A percentile compares a stretch with the other conserved stretches of the same genome.
phyloP scores from a whole-genome alignment of 202 grass and related monocot species.

The Elaeis oleifera region DNA sequence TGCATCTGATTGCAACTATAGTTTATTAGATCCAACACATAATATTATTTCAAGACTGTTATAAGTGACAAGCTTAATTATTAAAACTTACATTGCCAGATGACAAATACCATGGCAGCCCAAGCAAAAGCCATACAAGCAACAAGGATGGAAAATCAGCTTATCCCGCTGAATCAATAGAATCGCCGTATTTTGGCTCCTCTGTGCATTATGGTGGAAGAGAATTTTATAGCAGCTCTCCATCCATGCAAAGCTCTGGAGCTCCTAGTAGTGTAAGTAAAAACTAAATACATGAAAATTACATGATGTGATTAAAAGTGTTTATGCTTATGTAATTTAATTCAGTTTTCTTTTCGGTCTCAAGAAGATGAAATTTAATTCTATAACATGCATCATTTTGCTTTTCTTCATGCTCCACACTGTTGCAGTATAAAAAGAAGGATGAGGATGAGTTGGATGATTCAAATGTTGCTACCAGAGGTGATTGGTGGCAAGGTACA shows the following conservation, averaged over 20 bases:
- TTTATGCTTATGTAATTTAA: too few relatives aligned
- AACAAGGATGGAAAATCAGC: conserved; percentile 10
- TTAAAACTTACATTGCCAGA: background rate
- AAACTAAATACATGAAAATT: too few relatives aligned
- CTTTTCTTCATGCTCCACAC: too few relatives aligned
- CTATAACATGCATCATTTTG: too few relatives aligned
- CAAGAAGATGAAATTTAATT: too few relatives aligned
- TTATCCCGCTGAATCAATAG: conserved; percentile 8
- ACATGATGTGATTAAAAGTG: too few relatives aligned
- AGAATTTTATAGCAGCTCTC: conserved; percentile 31
- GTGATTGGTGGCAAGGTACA: conserved; percentile 21
- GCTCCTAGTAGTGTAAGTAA: conserved; percentile 11
- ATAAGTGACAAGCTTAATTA: too few relatives aligned
- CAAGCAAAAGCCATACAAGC: conserved; percentile 34
- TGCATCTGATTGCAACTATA: too few relatives aligned
- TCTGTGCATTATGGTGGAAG: conserved; percentile 49
- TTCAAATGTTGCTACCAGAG: conserved; percentile 8
- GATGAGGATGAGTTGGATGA: background rate
- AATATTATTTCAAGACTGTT: background rate
- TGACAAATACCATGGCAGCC: conserved; percentile 8
- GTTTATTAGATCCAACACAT: background rate
- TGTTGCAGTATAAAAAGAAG: background rate
- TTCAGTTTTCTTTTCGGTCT: too few relatives aligned
- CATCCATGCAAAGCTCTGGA: conserved; percentile 4
- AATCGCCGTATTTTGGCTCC: conserved; percentile 39